Conservation (phyloP, 2,329 filamentous ascomycete genomes). For the Paraconiothyrium brasiliense region DNA sequence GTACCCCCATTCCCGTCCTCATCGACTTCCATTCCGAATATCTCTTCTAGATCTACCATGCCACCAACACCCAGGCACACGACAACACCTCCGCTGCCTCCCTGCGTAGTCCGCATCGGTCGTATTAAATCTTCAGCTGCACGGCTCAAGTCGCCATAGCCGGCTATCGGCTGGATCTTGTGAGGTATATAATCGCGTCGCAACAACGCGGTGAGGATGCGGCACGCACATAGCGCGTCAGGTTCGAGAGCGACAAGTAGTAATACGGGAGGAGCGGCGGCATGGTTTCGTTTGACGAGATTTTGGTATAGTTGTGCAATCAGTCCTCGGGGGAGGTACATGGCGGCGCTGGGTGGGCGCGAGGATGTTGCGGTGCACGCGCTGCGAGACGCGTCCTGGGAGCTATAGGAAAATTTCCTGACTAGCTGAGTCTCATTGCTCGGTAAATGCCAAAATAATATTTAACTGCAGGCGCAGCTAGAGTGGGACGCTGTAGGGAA, state of each 20-base stretch:
- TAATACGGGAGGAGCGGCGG: slow-evolving; percentile 89
- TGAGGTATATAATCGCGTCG: slow-evolving; percentile 98
- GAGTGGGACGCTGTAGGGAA: slow-evolving; percentile 24
- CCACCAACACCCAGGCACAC: slow-evolving; percentile 93
- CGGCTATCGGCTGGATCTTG: slow-evolving; percentile 94
- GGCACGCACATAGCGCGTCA: slow-evolving; percentile 93
- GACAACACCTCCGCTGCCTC: slow-evolving; percentile 87
- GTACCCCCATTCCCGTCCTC: slow-evolving; percentile 70
- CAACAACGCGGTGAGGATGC: slow-evolving; percentile 90
- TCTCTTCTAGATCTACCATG: slow-evolving; percentile 83
- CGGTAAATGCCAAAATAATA: slow-evolving; percentile 24
- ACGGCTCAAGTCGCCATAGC: slow-evolving; percentile 87
- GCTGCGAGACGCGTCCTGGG: slow-evolving; percentile 38
- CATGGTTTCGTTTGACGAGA: slow-evolving; percentile 84
- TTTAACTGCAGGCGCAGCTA: slow-evolving; percentile 26
- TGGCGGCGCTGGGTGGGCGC: slow-evolving; percentile 51
- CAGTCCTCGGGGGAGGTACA: slow-evolving; percentile 93
- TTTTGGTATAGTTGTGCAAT: slow-evolving; percentile 92
- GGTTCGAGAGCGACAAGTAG: slow-evolving; percentile 93
- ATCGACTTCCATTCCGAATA: slow-evolving; percentile 77
- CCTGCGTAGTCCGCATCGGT: slow-evolving; percentile 85
- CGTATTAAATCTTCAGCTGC: slow-evolving; percentile 80
- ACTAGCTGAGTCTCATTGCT: slow-evolving; percentile 30
- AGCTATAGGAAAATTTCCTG: slow-evolving; percentile 24
- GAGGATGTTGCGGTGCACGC: slow-evolving; percentile 26